Evolutionary conservation across 1,284 basidiomycete genomes (phyloP).

Genomic region (Hortiboletus rubellus): DNA sequence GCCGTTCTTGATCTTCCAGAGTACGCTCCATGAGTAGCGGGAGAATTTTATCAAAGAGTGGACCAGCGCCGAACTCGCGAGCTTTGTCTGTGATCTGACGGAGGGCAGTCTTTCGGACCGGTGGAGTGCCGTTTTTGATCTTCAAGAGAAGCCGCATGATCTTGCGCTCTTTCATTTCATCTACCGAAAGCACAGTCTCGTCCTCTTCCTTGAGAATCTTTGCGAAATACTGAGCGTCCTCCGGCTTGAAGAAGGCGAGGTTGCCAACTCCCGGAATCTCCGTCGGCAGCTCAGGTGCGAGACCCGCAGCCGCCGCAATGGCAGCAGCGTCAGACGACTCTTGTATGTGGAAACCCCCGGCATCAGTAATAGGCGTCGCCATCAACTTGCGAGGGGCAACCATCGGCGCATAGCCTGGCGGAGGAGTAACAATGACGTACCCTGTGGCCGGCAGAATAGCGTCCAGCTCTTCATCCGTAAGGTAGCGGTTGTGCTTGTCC

Average conservation of each 20-base stretch:
- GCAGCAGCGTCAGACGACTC: conserved; percentile 90
- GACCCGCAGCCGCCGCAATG: conserved; percentile 83
- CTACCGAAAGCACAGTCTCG: conserved; percentile 92
- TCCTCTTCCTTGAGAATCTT: conserved; percentile 96
- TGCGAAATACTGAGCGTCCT: conserved; percentile 97
- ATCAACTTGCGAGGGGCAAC: conserved; percentile 79
- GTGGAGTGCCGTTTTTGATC: conserved; percentile 99
- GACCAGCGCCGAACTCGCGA: conserved; percentile 96
- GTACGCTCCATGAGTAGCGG: conserved; percentile 99
- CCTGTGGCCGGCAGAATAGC: conserved; percentile 85
- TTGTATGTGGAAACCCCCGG: conserved; percentile 93
- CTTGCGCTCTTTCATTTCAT: conserved; percentile 99
- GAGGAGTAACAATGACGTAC: conserved; percentile 91
- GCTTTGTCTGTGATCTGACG: conserved; percentile 99
- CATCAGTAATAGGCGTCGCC: conserved; percentile 69
- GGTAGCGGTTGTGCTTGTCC: conserved; percentile 93
- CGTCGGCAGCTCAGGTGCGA: conserved; percentile 94
- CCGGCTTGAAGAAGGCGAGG: conserved; percentile 96
- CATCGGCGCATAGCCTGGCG: conserved; percentile 88
- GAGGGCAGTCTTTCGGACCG: conserved; percentile 96
- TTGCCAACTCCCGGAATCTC: conserved; percentile 98
- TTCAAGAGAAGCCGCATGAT: conserved; percentile 99
- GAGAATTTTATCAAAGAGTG: conserved; percentile 99
- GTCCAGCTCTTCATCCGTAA: conserved; percentile 96
- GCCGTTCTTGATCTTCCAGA: conserved; percentile 98